Conservation (phyloP, 192 early-diverging fungal genomes). For the Backusella morwellensis region DNA sequence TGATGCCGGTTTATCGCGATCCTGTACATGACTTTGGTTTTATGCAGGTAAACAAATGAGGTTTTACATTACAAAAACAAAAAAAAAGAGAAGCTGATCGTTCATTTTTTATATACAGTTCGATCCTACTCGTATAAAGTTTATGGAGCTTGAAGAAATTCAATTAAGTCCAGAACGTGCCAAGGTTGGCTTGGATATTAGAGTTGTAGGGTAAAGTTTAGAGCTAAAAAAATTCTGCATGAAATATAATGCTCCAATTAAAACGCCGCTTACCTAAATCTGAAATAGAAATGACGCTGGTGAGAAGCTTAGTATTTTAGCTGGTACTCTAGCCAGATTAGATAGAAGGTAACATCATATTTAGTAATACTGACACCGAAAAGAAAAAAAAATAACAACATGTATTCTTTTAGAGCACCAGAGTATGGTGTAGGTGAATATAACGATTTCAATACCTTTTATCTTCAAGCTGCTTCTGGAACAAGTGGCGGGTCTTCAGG, state of each 20-base stretch:
- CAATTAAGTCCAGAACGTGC: slow-evolving; percentile 64
- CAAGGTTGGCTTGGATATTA: slow-evolving; percentile 72
- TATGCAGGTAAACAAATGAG: slow-evolving; percentile 33
- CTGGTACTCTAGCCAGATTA: slow-evolving; percentile 69
- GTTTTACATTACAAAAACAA: neutral
- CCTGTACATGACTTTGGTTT: slow-evolving; percentile 87
- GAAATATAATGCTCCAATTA: neutral
- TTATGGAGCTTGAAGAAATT: slow-evolving; percentile 68
- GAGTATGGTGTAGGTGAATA: slow-evolving; percentile 67
- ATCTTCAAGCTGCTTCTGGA: slow-evolving; percentile 71
- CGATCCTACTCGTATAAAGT: slow-evolving; percentile 64
- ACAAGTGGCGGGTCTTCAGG: slow-evolving; percentile 79
- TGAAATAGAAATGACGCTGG: slow-evolving; percentile 64
- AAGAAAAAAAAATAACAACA: neutral
- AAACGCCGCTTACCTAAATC: neutral
- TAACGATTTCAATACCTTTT: slow-evolving; percentile 84
- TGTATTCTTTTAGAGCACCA: slow-evolving; percentile 49
- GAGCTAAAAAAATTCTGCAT: neutral
- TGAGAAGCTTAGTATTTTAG: slow-evolving; percentile 76
- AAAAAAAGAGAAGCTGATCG: neutral
- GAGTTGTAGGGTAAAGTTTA: slow-evolving; percentile 64
- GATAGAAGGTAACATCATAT: slow-evolving; percentile 50
- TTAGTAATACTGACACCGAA: neutral
- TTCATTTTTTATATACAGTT: slow-evolving; percentile 37
- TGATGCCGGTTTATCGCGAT: slow-evolving; percentile 74